Base-by-base conservation (phyloP, 1,284 basidiomycete genomes). In the Polyporus tsugae region DNA sequence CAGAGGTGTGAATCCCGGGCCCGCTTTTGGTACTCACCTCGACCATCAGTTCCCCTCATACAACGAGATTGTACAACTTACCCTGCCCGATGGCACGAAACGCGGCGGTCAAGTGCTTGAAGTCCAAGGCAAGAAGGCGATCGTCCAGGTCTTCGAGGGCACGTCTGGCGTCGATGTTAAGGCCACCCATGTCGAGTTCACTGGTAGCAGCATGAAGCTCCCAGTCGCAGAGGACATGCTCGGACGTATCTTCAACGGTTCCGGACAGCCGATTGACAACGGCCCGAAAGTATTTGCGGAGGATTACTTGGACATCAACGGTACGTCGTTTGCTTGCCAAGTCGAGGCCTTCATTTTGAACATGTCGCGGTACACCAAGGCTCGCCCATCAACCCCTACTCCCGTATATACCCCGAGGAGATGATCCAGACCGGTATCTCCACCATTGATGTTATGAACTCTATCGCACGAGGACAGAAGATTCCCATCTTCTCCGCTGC, bases 341-440 rank as follows among this genome's bases (percentile, higher is more conserved):
- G 67, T 29, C 62, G 46, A 29, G 38, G 62, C 73, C 25, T 46
- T 19, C 60, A 41, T 29, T 60, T 25, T 63, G 36, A 65, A 39
- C 22, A n/a, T 53, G 17, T 63, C 11, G 58, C 62, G 19, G 19
- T 68, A 72, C 69, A 63, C 66, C 74, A 75, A 97, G 96, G 97
- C 71, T 98, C 96, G 6, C 98, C 97, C 62, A 99, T 99, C 85
- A 99, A 99, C 84, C 98, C 98, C 19, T 99, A 93, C 85, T 96
- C 96, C 71, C 96, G 98, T 80, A 98, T 99, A 83, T 99, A 99
- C 84, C 98, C 98, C 72, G 98, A 99, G 83, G 97, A 99, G 85
- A 99, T 99, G 98, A 99, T 99, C 75, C 98, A 99, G 82, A 99
- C 98, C 25, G 98, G 98, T 85, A 99, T 99, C 80, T 99, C 97